Conservation (phyloP, 2,329 filamentous ascomycete genomes). For the Neonectria ditissima region DNA sequence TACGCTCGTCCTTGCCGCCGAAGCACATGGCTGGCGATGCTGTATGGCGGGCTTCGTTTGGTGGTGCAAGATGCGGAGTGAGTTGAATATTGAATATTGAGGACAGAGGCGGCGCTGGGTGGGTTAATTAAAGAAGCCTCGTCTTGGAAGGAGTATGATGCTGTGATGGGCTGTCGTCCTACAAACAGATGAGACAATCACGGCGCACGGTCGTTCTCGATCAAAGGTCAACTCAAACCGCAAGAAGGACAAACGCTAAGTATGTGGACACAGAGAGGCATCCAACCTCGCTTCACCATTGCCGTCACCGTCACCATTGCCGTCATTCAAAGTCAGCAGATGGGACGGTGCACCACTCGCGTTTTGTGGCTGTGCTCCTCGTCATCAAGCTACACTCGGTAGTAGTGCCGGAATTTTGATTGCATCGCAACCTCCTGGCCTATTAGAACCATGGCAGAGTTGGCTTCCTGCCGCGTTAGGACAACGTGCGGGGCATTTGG, state of each 20-base stretch:
- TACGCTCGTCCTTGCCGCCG: conserved; percentile 56
- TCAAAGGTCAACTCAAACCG: not conserved
- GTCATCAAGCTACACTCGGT: conserved; percentile 6
- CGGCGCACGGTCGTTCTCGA: not conserved
- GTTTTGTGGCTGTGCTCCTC: conserved; percentile 33
- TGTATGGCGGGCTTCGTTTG: conserved; percentile 10
- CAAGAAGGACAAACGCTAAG: not conserved
- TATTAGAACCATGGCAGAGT: not conserved
- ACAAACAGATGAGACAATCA: not conserved
- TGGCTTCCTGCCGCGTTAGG: not conserved
- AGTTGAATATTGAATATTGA: not conserved
- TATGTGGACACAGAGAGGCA: not conserved
- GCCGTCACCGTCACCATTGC: not conserved
- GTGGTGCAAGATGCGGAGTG: not conserved
- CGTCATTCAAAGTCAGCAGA: conserved; percentile 24
- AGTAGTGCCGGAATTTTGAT: not conserved
- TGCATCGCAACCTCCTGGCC: not conserved
- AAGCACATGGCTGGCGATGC: conserved; percentile 59
- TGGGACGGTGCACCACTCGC: not conserved
- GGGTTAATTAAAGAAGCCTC: not conserved
- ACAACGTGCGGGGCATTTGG: not conserved
- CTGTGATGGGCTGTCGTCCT: not conserved
- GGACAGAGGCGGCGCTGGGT: not conserved
- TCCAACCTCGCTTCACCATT: not conserved
- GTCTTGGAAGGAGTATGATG: not conserved